Evolutionary conservation across 1,284 basidiomycete genomes (phyloP).

Genomic region (Microbotryum intermedium): DNA sequence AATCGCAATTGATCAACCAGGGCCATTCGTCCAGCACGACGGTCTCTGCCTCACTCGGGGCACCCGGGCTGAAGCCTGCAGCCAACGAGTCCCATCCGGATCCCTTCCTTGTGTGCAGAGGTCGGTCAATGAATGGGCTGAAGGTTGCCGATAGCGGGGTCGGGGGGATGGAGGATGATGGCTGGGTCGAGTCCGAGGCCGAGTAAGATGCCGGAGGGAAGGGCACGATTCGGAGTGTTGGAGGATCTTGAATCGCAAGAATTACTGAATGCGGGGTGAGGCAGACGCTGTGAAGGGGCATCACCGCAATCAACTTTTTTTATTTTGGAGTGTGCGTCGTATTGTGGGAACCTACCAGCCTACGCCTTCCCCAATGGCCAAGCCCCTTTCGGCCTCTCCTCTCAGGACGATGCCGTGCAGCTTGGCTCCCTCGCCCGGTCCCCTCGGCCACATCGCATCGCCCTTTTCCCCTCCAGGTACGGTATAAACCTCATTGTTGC

Average conservation of each 20-base stretch:
- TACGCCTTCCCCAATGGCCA: slow-evolving; percentile 20
- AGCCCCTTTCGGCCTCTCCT: slow-evolving; percentile 13
- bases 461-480: slow-evolving; percentile 22
- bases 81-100: slow-evolving; percentile 17
- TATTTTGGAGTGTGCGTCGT: too few species aligned
- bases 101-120: slow-evolving; percentile 1
- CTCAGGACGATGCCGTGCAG: slow-evolving; percentile 15
- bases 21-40: slow-evolving; percentile 23
- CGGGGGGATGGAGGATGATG: background rate
- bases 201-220: slow-evolving; percentile 10
- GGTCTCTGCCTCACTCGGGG: slow-evolving; percentile 6
- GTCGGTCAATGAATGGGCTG: background rate
- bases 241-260: slow-evolving; percentile 29
- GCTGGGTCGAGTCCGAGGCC: background rate
- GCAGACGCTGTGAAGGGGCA: slow-evolving; percentile 15
- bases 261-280: slow-evolving; percentile 22
- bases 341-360: slow-evolving; percentile 9
- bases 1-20: slow-evolving; percentile 22
- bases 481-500: slow-evolving; percentile 13
- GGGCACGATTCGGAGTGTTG: slow-evolving; percentile 28
- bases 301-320: background rate
- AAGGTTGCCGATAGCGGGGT: slow-evolving; percentile 6
- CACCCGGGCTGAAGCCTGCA: background rate
- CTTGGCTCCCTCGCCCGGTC: slow-evolving; percentile 17
- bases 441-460: slow-evolving; percentile 12